Base-by-base conservation (phyloP, 805 yeast species). In the Blastobotrys chiropterorum region DNA sequence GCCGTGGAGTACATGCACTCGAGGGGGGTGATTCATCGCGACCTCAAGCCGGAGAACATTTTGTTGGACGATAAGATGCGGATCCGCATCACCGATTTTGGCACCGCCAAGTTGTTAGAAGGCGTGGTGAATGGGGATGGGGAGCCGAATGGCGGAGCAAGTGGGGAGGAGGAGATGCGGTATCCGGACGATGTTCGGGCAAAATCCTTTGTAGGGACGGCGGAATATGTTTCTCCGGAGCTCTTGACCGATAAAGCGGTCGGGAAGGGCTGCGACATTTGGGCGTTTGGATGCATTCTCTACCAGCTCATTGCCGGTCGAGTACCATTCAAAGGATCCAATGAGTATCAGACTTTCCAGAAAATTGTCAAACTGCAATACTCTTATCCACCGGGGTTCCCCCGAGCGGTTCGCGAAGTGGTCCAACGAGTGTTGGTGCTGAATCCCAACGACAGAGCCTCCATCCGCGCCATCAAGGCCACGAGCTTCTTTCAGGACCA, bases 151-250 rank as follows among this genome's bases (percentile, higher is more conserved):
- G 49, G 63, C 16, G 56, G 59, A 39, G 31, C 43, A 8, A 11
- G 54, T 11, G 56, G 55, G 8, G 11, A 26, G 8, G 34, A 26
- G 11, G 34, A 26, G 8, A 5, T 26, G 8, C 34, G 34, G 13
- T 65, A 64, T 50, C 71, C 68, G 1, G 66, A 63, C n/a, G 74
- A 69, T 26, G 71, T 66, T 38, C 69, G 73, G 14, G 68, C 73
- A 16, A 63, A 64, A 3, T 90, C 97, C 0, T 94, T 92, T 72
- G 98, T 92, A 2, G 99, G 99, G 0, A 92, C 99, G 0, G 98
- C 98, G 0, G 97, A 90, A 64, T 90, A 90, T 63, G 97, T 94
- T 2, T 84, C 96, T 0, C 99, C 98, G 0, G 99, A 94, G 66
- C 71, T 94, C 41, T 72, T 94, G 47, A 78, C 82, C 47, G 76